Base-by-base conservation (phyloP, 345 rosid species). In the Eutrema yunnanense region DNA sequence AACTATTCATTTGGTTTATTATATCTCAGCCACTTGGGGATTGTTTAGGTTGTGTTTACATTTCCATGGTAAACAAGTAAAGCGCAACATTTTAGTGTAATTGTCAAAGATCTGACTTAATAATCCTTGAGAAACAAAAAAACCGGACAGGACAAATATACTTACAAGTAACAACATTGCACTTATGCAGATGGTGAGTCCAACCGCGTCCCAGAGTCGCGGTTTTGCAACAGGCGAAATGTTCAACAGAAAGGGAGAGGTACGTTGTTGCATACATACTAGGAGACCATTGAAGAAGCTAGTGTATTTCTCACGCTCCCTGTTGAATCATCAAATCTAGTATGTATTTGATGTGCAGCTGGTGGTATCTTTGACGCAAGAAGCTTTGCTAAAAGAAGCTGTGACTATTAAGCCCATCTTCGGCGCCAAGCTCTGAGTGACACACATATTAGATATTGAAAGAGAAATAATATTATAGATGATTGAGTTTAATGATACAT, bases 181-280 rank as follows among this genome's bases (percentile, higher is more conserved):
- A 9, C 6, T 51, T 46, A 16, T 41, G 50, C 87, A 92, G 99
- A 83, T 87, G 38, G 65, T 19, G 5, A 85, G 87, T 74, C 96
- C 97, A 19, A 73, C 81, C 0, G 90, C 88, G 6, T 66, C 41
- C 26, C 73, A 68, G 38, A 84, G 86, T 5, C 96, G 96, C 2
- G 93, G 99, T 42, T 88, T 89, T 62, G 88, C 87, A 0, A 46
- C 69, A 0, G 99, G 92, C 3, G 82, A 84, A 78, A 88, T 95
- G 85, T 95, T 89, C 63, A 86, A 85, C 67, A 80, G 83, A 77
- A 86, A 84, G 10, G 97, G 98, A 65, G 89, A 94, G 96, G 98
- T 91, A 61, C 16, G 66, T 58, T 64, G 65, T 13, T 66, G 53
- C 44, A 29, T 9, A 13, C 58, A 66, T 29, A 50, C 38, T 13